A percentile compares a stretch with the other conserved stretches of the same genome.
These are phyloP conservation scores for Myxozyma udenii DNA, from an alignment of 805 yeast genomes.

Conservation along the genomic window DNA sequence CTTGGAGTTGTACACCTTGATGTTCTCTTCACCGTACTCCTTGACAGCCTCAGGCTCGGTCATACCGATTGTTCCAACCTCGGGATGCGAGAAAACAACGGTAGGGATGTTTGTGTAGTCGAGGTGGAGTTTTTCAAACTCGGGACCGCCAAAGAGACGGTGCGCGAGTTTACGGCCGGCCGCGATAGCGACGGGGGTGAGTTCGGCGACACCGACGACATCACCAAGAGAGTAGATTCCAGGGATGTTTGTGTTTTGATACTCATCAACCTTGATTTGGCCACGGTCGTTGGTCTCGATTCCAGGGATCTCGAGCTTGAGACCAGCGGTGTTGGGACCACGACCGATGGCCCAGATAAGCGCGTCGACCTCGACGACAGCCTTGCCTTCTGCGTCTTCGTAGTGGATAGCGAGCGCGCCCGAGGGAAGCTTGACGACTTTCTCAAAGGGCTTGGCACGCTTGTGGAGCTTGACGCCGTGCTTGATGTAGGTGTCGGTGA, in stretches of 20 bases:
- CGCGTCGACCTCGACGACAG: constrained; percentile 64
- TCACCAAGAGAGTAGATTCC: constrained; percentile 87
- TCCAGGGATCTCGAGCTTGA: constrained; percentile 76
- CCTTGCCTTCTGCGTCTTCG: constrained; percentile 42
- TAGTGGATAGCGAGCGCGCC: constrained; percentile 53
- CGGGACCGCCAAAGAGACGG: constrained; percentile 80
- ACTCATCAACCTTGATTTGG: constrained; percentile 79
- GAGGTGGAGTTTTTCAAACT: constrained; percentile 69
- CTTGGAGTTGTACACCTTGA: constrained; percentile 77
- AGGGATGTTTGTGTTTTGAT: constrained; percentile 71
- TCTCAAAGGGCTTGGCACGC: constrained; percentile 49
- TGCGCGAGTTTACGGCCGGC: constrained; percentile 93
- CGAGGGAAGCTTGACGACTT: constrained; percentile 41
- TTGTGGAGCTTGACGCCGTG: constrained; percentile 82
- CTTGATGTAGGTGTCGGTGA: constrained; percentile 76
- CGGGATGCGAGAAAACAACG: constrained; percentile 97
- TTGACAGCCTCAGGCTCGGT: constrained; percentile 73
- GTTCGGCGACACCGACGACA: constrained; percentile 80
- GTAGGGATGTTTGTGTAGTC: constrained; percentile 87
- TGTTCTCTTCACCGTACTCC: constrained; percentile 72
- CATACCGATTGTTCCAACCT: constrained; percentile 90
- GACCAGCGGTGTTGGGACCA: constrained; percentile 59
- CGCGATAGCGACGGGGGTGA: constrained; percentile 98
- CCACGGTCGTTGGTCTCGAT: constrained; percentile 57
- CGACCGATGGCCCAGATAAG: constrained; percentile 95